Evolutionary conservation across 257 asterid genomes (phyloP), one percentile per base, ranked within the genome.

Genomic region (Fraxinus americana): DNA sequence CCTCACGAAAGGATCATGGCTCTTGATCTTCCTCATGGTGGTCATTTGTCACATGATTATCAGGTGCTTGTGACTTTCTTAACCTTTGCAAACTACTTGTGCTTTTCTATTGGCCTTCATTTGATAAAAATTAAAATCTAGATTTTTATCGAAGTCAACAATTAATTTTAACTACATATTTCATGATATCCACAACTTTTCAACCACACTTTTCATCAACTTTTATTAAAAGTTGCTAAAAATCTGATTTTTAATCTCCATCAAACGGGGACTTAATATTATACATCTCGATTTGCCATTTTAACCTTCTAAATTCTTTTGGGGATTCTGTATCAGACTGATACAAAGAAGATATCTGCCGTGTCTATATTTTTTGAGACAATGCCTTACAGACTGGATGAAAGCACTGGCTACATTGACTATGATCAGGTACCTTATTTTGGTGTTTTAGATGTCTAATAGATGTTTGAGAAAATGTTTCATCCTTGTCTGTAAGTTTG

Each of bases 1-100:
- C 98, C 99, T 74, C 99, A 94, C 82, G 99, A 94, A 81, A 92
- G 98, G 84, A 94, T 92, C 68, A 94, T 94, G 99, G 98, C 99
- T 12, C 98, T 94, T 80, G 99, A 94, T 91, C 99, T 94, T 81
- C 99, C 99, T 77, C 99, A 94, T 16, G 99, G 99, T 77, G 99
- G 99, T 57, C 99, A 94, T 87, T 85, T 94, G 79, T 94, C 99
- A 38, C 99, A 94, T 82, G 99, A 98, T 82, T 94, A 94, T 92
- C 98, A 94, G 99, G 99, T 94, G 71, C 80, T 69, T 80, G 78
- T 12, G 79, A 52, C 67, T 78, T 74, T 54, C 43, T 80, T 78
- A 75, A 39, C 69, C 78, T 39, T 36, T 7, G 38, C 66, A 17
- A 72, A 69, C 39, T 41, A 23, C 71, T 77, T 72, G 23, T 48